Conservation (phyloP, 352 stramenopile genomes). For the Phytopythium chamaehyphon region DNA sequence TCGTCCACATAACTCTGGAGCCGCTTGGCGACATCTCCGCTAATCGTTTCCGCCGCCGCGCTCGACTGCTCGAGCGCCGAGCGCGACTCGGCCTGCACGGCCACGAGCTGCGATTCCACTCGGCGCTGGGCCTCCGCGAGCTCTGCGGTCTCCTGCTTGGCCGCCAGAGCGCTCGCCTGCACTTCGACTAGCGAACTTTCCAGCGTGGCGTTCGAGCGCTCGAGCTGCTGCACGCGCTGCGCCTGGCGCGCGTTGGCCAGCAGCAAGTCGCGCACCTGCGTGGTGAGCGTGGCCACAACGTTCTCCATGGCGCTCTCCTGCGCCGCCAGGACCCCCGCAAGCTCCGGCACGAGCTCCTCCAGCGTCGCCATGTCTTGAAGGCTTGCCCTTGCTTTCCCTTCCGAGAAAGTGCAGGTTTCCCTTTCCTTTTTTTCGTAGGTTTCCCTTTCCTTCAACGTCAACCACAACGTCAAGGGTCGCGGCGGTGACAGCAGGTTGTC, state of each 20-base stretch:
- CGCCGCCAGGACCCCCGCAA: constrained; percentile 51
- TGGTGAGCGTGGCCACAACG: constrained; percentile 42
- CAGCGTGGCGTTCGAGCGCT: constrained; percentile 25
- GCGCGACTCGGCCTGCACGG: constrained; percentile 4
- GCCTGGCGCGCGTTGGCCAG: constrained; percentile 28
- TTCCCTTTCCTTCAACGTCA: not conserved
- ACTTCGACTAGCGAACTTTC: constrained; percentile 19
- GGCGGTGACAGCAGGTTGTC: not conserved
- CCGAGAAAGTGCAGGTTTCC: not conserved
- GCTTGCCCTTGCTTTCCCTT: not conserved
- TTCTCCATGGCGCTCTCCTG: constrained; percentile 59
- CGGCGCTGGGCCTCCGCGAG: constrained; percentile 10
- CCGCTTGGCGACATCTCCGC: not conserved
- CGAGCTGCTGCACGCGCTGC: constrained; percentile 28
- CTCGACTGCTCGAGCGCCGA: constrained; percentile 9
- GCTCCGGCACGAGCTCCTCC: constrained; percentile 60
- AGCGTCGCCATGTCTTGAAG: constrained; percentile 55
- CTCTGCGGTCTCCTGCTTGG: constrained; percentile 22
- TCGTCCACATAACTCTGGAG: constrained; percentile 11
- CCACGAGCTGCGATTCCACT: constrained; percentile 15
- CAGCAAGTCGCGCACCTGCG: constrained; percentile 46
- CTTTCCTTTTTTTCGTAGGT: not conserved
- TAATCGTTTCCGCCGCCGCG: not conserved
- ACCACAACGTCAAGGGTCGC: constrained; percentile 5
- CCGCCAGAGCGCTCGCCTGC: constrained; percentile 9